phyloP scores from a whole-genome alignment of 2,329 filamentous ascomycete species.

The Boeremia exigua region DNA sequence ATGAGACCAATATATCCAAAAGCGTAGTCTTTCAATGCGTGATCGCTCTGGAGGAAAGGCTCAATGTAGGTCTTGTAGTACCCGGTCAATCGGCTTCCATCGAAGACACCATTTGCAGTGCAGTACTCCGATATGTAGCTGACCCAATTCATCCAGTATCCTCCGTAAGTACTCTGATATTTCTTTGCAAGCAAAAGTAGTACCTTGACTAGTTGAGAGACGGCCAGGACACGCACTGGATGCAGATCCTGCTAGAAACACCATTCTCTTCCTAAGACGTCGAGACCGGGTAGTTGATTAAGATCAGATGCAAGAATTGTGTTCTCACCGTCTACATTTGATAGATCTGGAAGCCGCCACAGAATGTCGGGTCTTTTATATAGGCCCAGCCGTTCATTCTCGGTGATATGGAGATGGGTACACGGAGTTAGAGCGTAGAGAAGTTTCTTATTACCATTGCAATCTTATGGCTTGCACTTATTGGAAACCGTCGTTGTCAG shows the following conservation, averaged over 20 bases:
- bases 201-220: conserved; percentile 1
- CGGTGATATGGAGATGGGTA: conserved; percentile 8
- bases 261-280: conserved; percentile 6
- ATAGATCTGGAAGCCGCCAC: conserved; percentile 1
- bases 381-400: conserved; percentile 1
- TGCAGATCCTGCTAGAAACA: conserved; percentile 6
- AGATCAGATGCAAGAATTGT: conserved; percentile 6
- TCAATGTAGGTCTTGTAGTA: conserved; percentile 3
- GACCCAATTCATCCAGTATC: conserved; percentile 6
- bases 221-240: conserved; percentile 3
- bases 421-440: conserved; percentile 2
- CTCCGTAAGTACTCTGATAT: conserved; percentile 1
- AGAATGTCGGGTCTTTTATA: conserved; percentile 6
- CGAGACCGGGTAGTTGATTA: conserved; percentile 8
- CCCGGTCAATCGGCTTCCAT: conserved; percentile 4
- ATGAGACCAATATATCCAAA: conserved; percentile 2
- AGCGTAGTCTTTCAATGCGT: neutral
- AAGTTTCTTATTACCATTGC: conserved; percentile 2
- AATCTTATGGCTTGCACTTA: conserved; percentile 5
- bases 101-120: conserved; percentile 4
- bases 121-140: conserved; percentile 7
- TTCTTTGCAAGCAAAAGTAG: conserved; percentile 4
- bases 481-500: conserved; percentile 2
- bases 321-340: conserved; percentile 4
- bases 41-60: conserved; percentile 1